These are phyloP conservation scores for Microdochium paspali DNA, from an alignment of 2,329 filamentous ascomycete species.

Conservation along the genomic window DNA sequence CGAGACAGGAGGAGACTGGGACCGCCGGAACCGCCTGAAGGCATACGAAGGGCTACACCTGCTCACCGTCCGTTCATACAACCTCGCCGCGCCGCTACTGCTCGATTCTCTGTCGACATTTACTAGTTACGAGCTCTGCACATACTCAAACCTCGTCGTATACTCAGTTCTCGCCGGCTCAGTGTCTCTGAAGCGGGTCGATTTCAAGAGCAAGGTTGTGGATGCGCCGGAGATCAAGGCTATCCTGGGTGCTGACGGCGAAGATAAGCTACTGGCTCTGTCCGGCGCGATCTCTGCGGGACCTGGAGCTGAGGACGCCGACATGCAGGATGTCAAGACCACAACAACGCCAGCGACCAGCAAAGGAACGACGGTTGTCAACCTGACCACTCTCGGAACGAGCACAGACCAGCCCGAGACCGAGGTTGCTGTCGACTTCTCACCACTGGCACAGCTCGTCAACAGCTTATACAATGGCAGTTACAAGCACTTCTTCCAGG, in stretches of 20 bases:
- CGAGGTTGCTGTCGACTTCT: conserved; percentile 81
- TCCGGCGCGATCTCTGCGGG: conserved; percentile 74
- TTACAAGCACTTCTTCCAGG: conserved; percentile 89
- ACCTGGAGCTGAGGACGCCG: conserved; percentile 64
- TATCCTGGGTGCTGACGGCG: conserved; percentile 72
- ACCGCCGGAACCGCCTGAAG: conserved; percentile 95
- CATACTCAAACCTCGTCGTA: conserved; percentile 86
- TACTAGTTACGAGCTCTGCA: conserved; percentile 97
- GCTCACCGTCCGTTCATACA: conserved; percentile 86
- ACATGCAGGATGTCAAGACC: conserved; percentile 55
- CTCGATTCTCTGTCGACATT: conserved; percentile 97
- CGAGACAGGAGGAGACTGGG: conserved; percentile 95
- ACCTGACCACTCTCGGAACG: conserved; percentile 74
- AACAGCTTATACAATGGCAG: conserved; percentile 87
- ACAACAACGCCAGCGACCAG: conserved; percentile 42
- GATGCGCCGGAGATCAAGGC: conserved; percentile 98
- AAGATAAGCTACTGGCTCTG: conserved; percentile 78
- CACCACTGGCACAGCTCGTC: conserved; percentile 76
- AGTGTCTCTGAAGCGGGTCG: conserved; percentile 87
- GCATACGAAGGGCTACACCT: conserved; percentile 94
- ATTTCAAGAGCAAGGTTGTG: conserved; percentile 98
- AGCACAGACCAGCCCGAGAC: conserved; percentile 63
- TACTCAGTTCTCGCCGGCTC: conserved; percentile 94
- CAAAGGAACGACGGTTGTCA: conserved; percentile 59
- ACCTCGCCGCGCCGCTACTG: conserved; percentile 78